phyloP scores from a whole-genome alignment of 2,329 filamentous ascomycete species.

The Neospermospora avenae region DNA sequence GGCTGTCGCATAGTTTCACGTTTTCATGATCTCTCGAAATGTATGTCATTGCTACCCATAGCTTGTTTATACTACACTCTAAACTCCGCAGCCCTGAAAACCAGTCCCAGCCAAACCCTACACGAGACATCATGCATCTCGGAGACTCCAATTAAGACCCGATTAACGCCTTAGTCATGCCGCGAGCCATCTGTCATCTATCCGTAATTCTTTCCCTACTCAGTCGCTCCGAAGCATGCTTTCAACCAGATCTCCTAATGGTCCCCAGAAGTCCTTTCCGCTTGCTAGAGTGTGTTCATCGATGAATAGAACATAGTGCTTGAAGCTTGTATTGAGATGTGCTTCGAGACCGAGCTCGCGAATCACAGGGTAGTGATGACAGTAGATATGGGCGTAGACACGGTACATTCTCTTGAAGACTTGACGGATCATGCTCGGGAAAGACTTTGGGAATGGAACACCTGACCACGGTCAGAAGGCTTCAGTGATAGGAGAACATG shows the following conservation, averaged over 20 bases:
- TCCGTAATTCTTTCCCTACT: slow-evolving; percentile 12
- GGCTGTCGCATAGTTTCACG: not conserved
- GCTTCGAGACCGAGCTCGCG: slow-evolving; percentile 93
- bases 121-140: not conserved
- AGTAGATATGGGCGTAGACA: slow-evolving; percentile 99
- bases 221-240: slow-evolving; percentile 91
- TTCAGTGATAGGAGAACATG: slow-evolving; percentile 46
- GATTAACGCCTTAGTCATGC: slow-evolving; percentile 30
- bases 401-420: slow-evolving; percentile 99
- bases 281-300: slow-evolving; percentile 92
- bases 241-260: slow-evolving; percentile 90
- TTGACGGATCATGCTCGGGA: slow-evolving; percentile 83
- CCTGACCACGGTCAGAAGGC: slow-evolving; percentile 45
- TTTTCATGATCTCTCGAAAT: not conserved
- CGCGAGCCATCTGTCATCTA: slow-evolving; percentile 10
- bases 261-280: slow-evolving; percentile 97
- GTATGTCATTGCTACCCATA: not conserved
- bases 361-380: slow-evolving; percentile 97
- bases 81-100: not conserved
- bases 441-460: slow-evolving; percentile 91
- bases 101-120: not conserved
- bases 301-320: slow-evolving; percentile 98
- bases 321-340: slow-evolving; percentile 98
- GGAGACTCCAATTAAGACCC: slow-evolving; percentile 16
- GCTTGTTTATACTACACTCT: slow-evolving; percentile 7